Evolutionary conservation across 106 monocot species (phyloP).

Genomic region (Cymbidium sinense): DNA sequence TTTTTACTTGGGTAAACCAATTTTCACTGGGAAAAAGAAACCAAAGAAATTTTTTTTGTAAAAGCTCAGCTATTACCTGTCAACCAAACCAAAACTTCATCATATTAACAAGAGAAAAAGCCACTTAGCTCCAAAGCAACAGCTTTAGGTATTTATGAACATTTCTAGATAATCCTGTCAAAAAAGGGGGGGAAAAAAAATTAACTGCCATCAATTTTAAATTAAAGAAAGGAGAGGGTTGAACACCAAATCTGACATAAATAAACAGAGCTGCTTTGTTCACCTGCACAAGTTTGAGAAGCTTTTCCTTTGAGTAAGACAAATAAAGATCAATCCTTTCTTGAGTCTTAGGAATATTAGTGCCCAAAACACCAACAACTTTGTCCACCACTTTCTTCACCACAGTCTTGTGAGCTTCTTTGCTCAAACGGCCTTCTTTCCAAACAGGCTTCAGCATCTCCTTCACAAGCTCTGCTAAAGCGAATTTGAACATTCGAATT

Average conservation of each 20-base stretch:
- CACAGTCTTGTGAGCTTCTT: constrained; percentile 49
- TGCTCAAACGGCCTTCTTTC: constrained; percentile 54
- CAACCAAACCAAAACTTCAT: no score
- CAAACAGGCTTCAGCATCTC: constrained; percentile 38
- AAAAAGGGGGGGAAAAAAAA: background rate
- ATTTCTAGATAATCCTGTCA: constrained; percentile 13
- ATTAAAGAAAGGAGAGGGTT: background rate
- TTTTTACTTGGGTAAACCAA: no score
- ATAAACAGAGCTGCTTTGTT: background rate
- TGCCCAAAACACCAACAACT: constrained; percentile 23
- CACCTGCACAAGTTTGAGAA: constrained; percentile 50
- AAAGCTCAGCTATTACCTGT: no score
- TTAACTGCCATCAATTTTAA: background rate
- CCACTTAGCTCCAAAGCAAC: background rate
- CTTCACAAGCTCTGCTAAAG: constrained; percentile 49
- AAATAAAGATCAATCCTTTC: constrained; percentile 41
- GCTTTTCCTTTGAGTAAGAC: constrained; percentile 24
- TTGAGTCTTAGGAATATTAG: constrained; percentile 31
- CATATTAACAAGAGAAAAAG: no score
- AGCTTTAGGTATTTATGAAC: background rate
- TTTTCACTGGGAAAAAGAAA: no score
- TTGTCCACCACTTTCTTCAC: constrained; percentile 67
- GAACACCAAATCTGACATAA: background rate
- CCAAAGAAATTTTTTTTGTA: no score
- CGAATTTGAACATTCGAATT: constrained; percentile 36